These are phyloP conservation scores for Backusella mclennaniae DNA, from an alignment of 192 early-diverging fungal genomes.

Conservation along the genomic window DNA sequence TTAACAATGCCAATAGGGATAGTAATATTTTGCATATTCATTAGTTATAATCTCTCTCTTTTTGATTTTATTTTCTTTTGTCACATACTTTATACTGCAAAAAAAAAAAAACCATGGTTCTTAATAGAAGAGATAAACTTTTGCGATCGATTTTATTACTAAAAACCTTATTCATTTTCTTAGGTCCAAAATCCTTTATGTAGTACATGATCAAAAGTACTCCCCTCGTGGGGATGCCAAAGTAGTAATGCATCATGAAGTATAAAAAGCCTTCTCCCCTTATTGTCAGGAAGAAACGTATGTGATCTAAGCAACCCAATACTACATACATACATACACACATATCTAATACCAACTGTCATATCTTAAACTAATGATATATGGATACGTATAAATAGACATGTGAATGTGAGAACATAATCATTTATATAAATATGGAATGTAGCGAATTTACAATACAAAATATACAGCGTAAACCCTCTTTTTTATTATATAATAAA, in stretches of 20 bases:
- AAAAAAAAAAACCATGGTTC: not conserved
- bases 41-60: not conserved
- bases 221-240: not conserved
- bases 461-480: not conserved
- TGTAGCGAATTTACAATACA: not conserved
- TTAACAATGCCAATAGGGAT: not conserved
- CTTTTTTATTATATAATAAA: slow-evolving; percentile 5
- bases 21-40: too few relatives aligned
- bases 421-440: not conserved
- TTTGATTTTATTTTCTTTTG: not conserved
- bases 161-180: not conserved
- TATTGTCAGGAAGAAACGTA: not conserved
- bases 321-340: not conserved
- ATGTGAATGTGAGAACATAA: not conserved
- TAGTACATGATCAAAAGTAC: not conserved
- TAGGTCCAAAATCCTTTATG: not conserved
- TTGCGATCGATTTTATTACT: not conserved
- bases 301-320: not conserved
- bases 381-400: not conserved
- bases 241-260: slow-evolving; percentile 1
- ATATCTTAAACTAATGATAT: not conserved
- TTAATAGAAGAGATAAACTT: not conserved
- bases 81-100: not conserved
- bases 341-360: not conserved
- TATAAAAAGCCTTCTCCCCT: not conserved